These are phyloP conservation scores for Agaricales sp. DNA, from an alignment of 1,284 basidiomycete genomes.

Conservation along the genomic window DNA sequence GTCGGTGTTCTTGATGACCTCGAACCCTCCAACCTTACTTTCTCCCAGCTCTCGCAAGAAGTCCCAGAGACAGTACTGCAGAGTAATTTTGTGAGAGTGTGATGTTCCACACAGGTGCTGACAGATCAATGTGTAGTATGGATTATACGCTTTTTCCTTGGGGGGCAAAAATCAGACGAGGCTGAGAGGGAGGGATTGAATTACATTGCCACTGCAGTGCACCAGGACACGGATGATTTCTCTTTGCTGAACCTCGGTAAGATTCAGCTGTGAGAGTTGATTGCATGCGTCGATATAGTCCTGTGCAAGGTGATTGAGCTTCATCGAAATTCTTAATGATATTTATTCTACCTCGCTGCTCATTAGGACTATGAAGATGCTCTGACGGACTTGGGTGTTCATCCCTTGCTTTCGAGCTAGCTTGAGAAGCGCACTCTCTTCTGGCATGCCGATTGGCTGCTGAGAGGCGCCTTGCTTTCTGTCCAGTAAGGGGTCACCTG, in stretches of 20 bases:
- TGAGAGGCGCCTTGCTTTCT: slow-evolving; percentile 28
- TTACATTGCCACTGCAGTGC: slow-evolving; percentile 88
- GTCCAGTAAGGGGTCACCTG: slow-evolving; percentile 81
- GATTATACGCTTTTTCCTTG: slow-evolving; percentile 89
- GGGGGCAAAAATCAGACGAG: slow-evolving; percentile 4
- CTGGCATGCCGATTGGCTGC: slow-evolving; percentile 11
- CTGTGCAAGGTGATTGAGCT: slow-evolving; percentile 26
- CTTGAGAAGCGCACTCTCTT: slow-evolving; percentile 52
- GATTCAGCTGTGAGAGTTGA: slow-evolving; percentile 69
- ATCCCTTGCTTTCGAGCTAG: slow-evolving; percentile 92
- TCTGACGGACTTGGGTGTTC: slow-evolving; percentile 93
- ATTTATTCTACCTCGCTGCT: slow-evolving; percentile 68
- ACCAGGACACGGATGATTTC: slow-evolving; percentile 89
- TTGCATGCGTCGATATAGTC: slow-evolving; percentile 94
- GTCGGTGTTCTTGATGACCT: slow-evolving; percentile 57
- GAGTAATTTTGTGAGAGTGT: slow-evolving; percentile 81
- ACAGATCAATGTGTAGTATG: slow-evolving; percentile 87
- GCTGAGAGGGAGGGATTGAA: slow-evolving; percentile 1
- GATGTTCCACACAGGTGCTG: slow-evolving; percentile 66
- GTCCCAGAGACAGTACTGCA: slow-evolving; percentile 97
- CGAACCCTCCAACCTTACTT: slow-evolving; percentile 70
- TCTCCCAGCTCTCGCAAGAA: slow-evolving; percentile 90
- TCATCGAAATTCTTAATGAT: background rate
- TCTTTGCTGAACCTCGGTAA: slow-evolving; percentile 87
- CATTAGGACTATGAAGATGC: slow-evolving; percentile 90